Conservation (phyloP, 768 basidiomycete species). For the Lentinula aciculospora region DNA sequence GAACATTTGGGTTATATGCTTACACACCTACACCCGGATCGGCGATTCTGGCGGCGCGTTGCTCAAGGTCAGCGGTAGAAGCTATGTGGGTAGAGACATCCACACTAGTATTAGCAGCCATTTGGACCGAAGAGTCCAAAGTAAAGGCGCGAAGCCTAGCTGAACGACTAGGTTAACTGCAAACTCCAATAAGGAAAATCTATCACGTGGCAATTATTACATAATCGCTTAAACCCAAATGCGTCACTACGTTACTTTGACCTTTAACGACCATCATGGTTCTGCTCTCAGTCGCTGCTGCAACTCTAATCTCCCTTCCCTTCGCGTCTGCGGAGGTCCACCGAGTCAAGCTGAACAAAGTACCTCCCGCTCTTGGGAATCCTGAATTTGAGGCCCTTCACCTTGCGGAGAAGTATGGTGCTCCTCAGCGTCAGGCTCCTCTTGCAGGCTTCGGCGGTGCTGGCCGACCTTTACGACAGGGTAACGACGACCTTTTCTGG, state of each 20-base stretch:
- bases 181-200: not conserved
- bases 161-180: not conserved
- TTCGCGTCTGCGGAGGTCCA: slow-evolving; percentile 55
- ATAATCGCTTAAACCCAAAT: not conserved
- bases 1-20: slow-evolving; percentile 1
- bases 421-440: slow-evolving; percentile 42
- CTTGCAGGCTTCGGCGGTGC: slow-evolving; percentile 70
- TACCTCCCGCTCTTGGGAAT: slow-evolving; percentile 56
- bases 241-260: not conserved
- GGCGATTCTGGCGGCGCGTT: slow-evolving; percentile 65
- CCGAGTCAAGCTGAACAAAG: slow-evolving; percentile 88
- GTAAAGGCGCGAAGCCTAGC: slow-evolving; percentile 1
- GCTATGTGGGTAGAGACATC: slow-evolving; percentile 28
- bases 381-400: slow-evolving; percentile 73
- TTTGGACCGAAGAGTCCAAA: slow-evolving; percentile 9
- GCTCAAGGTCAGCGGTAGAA: slow-evolving; percentile 56
- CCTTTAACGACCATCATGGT: slow-evolving; percentile 32
- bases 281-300: slow-evolving; percentile 26
- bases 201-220: not conserved
- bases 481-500: slow-evolving; percentile 68
- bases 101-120: slow-evolving; percentile 29
- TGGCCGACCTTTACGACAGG: slow-evolving; percentile 50
- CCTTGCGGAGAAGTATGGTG: slow-evolving; percentile 93
- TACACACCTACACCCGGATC: slow-evolving; percentile 66
- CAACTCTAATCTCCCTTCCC: slow-evolving; percentile 43